Percentiles rank a stretch among this genome's conserved stretches.
Evolutionary conservation across 495 filamentous ascomycete species (phyloP).

Genomic region (Lepraria neglecta): DNA sequence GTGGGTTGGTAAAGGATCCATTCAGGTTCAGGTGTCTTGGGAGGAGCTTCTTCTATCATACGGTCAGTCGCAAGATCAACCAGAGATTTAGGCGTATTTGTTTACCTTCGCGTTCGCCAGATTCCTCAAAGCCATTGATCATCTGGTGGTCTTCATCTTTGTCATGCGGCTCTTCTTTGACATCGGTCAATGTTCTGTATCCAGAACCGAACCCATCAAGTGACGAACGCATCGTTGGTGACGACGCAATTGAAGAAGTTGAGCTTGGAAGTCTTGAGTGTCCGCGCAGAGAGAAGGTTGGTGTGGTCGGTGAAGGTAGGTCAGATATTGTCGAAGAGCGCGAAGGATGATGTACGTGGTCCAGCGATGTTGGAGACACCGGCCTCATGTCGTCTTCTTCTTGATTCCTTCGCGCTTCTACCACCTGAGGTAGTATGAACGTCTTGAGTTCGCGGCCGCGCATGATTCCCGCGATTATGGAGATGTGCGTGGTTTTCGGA

Average conservation of each 20-base stretch:
- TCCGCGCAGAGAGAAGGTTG: constrained; percentile 26
- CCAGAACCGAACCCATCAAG: constrained; percentile 41
- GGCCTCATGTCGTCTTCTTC: constrained; percentile 6
- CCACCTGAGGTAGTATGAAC: constrained; percentile 26
- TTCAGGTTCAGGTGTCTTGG: constrained; percentile 15
- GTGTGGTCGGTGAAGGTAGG: constrained; percentile 24
- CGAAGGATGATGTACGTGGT: constrained; percentile 20
- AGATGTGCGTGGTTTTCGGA: neutral
- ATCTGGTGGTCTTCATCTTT: constrained; percentile 37
- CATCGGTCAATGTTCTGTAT: constrained; percentile 45
- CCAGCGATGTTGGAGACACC: constrained; percentile 19
- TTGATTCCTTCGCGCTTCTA: constrained; percentile 25
- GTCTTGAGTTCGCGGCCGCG: constrained; percentile 25
- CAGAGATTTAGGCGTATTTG: neutral
- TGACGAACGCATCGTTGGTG: constrained; percentile 44
- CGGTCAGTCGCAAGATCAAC: neutral
- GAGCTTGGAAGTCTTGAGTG: constrained; percentile 43
- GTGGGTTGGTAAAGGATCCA: constrained; percentile 14
- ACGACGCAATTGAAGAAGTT: constrained; percentile 54
- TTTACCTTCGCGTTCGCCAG: constrained; percentile 18
- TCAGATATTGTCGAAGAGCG: constrained; percentile 27
- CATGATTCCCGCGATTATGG: neutral
- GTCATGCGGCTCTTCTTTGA: constrained; percentile 47
- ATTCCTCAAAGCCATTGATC: constrained; percentile 26
- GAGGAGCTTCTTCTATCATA: constrained; percentile 5